Conservation (phyloP, 2,329 filamentous ascomycete species). For the Peltaster fructicola region DNA sequence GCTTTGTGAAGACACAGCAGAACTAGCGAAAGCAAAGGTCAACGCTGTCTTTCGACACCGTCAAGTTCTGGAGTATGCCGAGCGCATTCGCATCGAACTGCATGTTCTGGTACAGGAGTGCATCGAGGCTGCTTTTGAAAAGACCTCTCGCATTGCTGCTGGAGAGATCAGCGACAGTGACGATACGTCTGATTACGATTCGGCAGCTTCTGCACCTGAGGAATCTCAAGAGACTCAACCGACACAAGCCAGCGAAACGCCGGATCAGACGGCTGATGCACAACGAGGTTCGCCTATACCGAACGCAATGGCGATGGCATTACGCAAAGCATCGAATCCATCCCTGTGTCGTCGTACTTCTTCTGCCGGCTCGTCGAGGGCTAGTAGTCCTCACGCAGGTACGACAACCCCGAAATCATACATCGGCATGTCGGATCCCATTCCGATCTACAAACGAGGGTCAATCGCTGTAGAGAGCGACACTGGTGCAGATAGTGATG, state of each 20-base stretch:
- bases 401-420: constrained; percentile 83
- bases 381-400: constrained; percentile 67
- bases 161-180: constrained; percentile 69
- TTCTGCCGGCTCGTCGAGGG: constrained; percentile 59
- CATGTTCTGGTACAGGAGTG: constrained; percentile 87
- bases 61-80: constrained; percentile 85
- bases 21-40: constrained; percentile 69
- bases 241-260: background rate
- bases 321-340: constrained; percentile 36
- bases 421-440: constrained; percentile 38
- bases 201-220: constrained; percentile 7
- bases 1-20: constrained; percentile 80
- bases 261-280: constrained; percentile 28
- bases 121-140: constrained; percentile 77
- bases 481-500: constrained; percentile 66
- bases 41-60: constrained; percentile 85
- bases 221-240: constrained; percentile 3
- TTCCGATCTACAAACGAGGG: constrained; percentile 50
- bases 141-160: constrained; percentile 73
- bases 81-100: constrained; percentile 88
- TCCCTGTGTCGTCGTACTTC: constrained; percentile 34
- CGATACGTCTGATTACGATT: constrained; percentile 18
- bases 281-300: constrained; percentile 30
- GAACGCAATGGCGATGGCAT: constrained; percentile 38
- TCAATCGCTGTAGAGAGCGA: constrained; percentile 75